phyloP scores from a whole-genome alignment of 768 basidiomycete genomes.

The Pholiota molesta region DNA sequence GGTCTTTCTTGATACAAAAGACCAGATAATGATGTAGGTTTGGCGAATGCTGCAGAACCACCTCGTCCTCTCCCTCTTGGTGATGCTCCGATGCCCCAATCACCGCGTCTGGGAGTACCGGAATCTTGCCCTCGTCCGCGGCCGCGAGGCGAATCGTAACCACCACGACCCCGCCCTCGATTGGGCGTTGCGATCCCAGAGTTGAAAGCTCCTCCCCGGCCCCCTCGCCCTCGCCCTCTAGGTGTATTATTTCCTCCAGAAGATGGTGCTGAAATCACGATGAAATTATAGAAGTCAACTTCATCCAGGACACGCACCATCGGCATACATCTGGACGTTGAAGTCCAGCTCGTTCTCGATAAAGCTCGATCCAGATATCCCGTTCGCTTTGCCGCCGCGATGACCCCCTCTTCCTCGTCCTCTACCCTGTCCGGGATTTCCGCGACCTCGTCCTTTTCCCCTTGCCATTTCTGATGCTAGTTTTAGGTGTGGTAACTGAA shows the following conservation, averaged over 20 bases:
- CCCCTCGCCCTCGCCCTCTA: conserved; percentile 27
- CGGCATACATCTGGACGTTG: conserved; percentile 10
- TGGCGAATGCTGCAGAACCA: conserved; percentile 28
- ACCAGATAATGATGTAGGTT: conserved; percentile 51
- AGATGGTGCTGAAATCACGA: conserved; percentile 7
- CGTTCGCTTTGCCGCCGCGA: not conserved
- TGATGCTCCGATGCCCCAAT: conserved; percentile 29
- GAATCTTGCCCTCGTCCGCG: conserved; percentile 24
- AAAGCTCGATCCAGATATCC: conserved; percentile 6
- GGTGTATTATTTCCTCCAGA: conserved; percentile 9
- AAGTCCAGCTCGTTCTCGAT: conserved; percentile 9
- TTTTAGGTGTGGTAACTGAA: not conserved
- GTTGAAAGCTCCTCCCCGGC: conserved; percentile 27
- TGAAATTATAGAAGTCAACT: not conserved
- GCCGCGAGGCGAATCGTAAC: conserved; percentile 16
- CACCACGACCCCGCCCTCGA: conserved; percentile 27
- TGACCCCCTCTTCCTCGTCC: not conserved
- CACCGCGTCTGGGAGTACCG: conserved; percentile 27
- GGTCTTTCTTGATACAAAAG: conserved; percentile 62
- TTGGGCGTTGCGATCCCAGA: conserved; percentile 22
- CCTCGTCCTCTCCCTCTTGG: conserved; percentile 29
- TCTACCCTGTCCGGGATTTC: not conserved
- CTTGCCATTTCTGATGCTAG: not conserved
- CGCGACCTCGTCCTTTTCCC: not conserved
- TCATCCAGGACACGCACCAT: conserved; percentile 5